Evolutionary conservation across 108 stramenopile genomes (phyloP).

Genomic region (Schizochytrium sp.): DNA sequence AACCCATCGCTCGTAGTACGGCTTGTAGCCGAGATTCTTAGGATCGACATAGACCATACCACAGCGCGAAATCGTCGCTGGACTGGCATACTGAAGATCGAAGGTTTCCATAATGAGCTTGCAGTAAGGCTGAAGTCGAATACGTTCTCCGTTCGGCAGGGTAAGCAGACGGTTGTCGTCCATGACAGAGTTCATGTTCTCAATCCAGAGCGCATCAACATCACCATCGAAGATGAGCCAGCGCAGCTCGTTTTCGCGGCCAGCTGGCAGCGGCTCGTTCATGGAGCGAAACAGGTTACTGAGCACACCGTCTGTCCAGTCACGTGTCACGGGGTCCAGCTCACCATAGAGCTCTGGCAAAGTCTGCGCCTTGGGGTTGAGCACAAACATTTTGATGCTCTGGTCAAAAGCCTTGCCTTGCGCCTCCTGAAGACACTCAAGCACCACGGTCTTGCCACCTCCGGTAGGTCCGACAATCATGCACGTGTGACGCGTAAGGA

Average conservation of each 20-base stretch:
- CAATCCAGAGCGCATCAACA: constrained; percentile 65
- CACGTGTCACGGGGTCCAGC: constrained; percentile 61
- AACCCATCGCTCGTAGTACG: constrained; percentile 30
- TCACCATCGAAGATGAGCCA: constrained; percentile 65
- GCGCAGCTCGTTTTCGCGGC: constrained; percentile 56
- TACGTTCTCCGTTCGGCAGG: constrained; percentile 65
- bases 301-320: constrained; percentile 64
- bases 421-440: constrained; percentile 51
- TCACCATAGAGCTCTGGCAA: constrained; percentile 60
- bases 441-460: constrained; percentile 57
- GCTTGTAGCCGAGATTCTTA: constrained; percentile 56
- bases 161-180: constrained; percentile 58
- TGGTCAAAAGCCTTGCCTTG: constrained; percentile 41
- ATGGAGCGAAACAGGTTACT: constrained; percentile 58
- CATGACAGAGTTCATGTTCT: constrained; percentile 71
- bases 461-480: constrained; percentile 68
- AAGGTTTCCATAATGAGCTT: constrained; percentile 62
- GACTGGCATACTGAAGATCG: constrained; percentile 63
- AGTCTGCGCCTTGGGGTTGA: constrained; percentile 62
- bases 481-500: constrained; percentile 51
- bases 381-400: constrained; percentile 43
- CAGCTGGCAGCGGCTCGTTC: constrained; percentile 52
- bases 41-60: constrained; percentile 70
- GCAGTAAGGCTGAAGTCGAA: constrained; percentile 62
- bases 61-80: constrained; percentile 63